phyloP scores from a whole-genome alignment of 2,329 filamentous ascomycete species.

The Boeremia lycopersici region DNA sequence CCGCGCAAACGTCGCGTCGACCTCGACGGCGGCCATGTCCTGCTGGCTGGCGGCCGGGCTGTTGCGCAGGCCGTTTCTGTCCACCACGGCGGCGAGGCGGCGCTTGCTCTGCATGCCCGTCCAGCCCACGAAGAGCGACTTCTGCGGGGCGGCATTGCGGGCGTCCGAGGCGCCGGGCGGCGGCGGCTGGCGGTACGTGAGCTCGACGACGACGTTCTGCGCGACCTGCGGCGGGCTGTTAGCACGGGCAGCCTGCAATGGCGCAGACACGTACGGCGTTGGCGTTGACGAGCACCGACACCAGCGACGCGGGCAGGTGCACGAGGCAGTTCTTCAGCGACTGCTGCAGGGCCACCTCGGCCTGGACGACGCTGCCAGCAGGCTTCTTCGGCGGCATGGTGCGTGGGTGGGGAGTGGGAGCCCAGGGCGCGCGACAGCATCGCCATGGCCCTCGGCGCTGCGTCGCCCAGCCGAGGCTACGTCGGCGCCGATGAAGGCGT shows the following conservation, averaged over 20 bases:
- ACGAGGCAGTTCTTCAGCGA: conserved; percentile 89
- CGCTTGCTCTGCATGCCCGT: conserved; percentile 97
- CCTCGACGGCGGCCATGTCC: conserved; percentile 78
- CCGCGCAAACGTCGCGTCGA: conserved; percentile 83
- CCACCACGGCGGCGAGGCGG: conserved; percentile 73
- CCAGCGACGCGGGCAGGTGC: conserved; percentile 85
- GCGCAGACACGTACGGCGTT: conserved; percentile 73
- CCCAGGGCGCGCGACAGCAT: conserved; percentile 4
- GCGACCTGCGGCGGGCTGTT: conserved; percentile 66
- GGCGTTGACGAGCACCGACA: conserved; percentile 82
- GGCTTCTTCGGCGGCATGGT: conserved; percentile 53
- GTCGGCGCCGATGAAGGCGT: conserved; percentile 33
- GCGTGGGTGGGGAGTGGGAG: conserved; percentile 1
- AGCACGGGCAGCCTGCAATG: conserved; percentile 4
- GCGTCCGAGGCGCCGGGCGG: conserved; percentile 50
- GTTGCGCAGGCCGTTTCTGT: conserved; percentile 72
- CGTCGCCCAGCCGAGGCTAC: conserved; percentile 36
- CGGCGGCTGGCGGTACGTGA: conserved; percentile 72
- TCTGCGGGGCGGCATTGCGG: conserved; percentile 55
- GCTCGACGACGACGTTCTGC: conserved; percentile 95
- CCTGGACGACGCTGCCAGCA: conserved; percentile 62
- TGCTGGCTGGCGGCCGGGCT: conserved; percentile 70
- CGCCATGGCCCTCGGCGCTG: background rate
- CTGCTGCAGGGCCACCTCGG: conserved; percentile 83
- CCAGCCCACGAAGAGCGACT: conserved; percentile 90